Base-by-base conservation (phyloP, 139 green algal species). In the Astrephomene gubernaculifera region DNA sequence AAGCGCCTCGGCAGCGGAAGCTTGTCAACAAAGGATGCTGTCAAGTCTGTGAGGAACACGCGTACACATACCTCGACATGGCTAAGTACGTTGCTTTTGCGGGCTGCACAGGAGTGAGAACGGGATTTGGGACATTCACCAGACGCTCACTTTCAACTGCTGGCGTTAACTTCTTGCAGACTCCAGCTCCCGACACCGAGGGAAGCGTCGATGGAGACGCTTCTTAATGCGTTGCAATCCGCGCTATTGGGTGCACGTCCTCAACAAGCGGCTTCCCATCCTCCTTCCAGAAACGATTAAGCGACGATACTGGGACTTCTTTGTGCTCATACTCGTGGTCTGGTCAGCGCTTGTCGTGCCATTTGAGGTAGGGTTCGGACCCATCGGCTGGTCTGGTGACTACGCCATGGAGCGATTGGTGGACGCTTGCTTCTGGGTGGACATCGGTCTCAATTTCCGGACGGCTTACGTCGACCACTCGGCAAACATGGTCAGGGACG, bases 381-480 rank as follows among this genome's bases (percentile, higher is more conserved):
- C 25, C 22, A 81, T 85, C 33, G 29, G 36, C 36, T 79, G 33
- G 24, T 21, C 29, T 21, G 43, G 38, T 10, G 35, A 33, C 27
- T 64, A 81, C 39, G 44, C 64, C 24, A 61, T 91, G 27, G 45
- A 82, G 4, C 71, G 49, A 17, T 43, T 94, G 8, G 85, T 92
- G 39, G 91, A 94, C 79, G 63, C 87, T 1, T 44, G 88, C 24
- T 95, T 95, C 86, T 88, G 87, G 54, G 52, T 90, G 8, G 91
- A 95, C 53, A 90, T 95, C 27, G 53, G 88, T 29, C 85, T 91
- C 24, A 93, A 92, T 52, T 95, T 94, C 64, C 83, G 90, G 22
- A 95, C 92, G 12, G 91, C 91, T 0, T 95, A 93, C 81, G 61
- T 93, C 19, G 91, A 95, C 72, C 68, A 81, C 38, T 89, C 90